Conservation (phyloP, 2,329 filamentous ascomycete species). For the Fusarium sp. region DNA sequence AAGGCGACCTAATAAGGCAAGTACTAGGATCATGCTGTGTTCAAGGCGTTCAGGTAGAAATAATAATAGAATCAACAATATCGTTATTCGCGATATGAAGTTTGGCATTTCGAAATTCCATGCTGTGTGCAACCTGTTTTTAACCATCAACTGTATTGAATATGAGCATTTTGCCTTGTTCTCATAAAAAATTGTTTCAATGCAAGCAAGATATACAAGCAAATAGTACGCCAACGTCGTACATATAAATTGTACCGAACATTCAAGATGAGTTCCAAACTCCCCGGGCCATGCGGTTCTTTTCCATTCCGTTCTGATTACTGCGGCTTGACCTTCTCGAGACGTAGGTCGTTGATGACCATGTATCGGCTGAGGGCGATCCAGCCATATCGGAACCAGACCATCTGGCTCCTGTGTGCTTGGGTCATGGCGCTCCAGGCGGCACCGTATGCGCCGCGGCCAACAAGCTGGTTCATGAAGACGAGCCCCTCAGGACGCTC, state of each 20-base stretch:
- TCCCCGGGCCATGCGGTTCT: constrained; percentile 31
- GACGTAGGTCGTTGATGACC: constrained; percentile 88
- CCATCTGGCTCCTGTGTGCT: constrained; percentile 96
- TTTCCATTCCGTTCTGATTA: constrained; percentile 9
- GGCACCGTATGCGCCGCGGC: constrained; percentile 63
- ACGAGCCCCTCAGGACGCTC: constrained; percentile 71
- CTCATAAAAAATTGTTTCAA: constrained; percentile 11
- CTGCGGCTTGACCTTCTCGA: constrained; percentile 57
- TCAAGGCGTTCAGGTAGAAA: constrained; percentile 10
- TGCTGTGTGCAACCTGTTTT: not conserved
- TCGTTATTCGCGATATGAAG: constrained; percentile 8
- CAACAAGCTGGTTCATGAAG: constrained; percentile 78
- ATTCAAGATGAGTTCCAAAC: constrained; percentile 26
- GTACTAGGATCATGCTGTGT: not conserved
- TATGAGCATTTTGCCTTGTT: not conserved
- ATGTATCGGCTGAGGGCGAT: constrained; percentile 93
- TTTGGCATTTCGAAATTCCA: constrained; percentile 1
- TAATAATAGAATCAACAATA: not conserved
- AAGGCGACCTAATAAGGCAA: constrained; percentile 34
- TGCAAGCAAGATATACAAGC: constrained; percentile 15
- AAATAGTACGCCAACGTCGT: constrained; percentile 21
- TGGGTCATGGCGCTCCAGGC: constrained; percentile 90
- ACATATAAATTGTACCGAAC: constrained; percentile 14
- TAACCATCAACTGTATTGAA: constrained; percentile 1
- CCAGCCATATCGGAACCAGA: constrained; percentile 98